phyloP scores from a whole-genome alignment of 1,139 yeast genomes.

The Hansenula lynferdii region DNA sequence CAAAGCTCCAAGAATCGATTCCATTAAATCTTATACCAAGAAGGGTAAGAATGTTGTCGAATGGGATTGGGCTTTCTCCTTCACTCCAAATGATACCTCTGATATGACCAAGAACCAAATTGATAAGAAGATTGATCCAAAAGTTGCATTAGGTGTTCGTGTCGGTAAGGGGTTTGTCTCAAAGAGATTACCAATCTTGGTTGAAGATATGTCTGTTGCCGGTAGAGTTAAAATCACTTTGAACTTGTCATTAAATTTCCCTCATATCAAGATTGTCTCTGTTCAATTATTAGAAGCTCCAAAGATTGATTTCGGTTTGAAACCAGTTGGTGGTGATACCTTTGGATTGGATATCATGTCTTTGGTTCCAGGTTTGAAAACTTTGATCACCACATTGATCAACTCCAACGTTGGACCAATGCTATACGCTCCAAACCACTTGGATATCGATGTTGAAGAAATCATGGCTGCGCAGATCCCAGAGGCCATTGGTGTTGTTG shows the following conservation, averaged over 20 bases:
- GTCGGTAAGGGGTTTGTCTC: conserved; percentile 75
- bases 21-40: conserved; percentile 66
- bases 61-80: conserved; percentile 81
- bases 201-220: conserved; percentile 71
- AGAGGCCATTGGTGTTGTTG: conserved; percentile 65
- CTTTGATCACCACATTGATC: conserved; percentile 66
- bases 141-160: conserved; percentile 73
- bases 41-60: conserved; percentile 62
- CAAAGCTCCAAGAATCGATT: conserved; percentile 69
- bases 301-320: conserved; percentile 67
- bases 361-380: conserved; percentile 70
- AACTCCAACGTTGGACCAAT: conserved; percentile 68
- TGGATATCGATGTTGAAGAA: conserved; percentile 71
- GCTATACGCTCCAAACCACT: conserved; percentile 78
- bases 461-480: conserved; percentile 56
- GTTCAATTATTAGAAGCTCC: conserved; percentile 75
- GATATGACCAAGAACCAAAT: conserved; percentile 77
- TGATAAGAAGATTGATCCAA: conserved; percentile 67
- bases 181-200: conserved; percentile 68
- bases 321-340: conserved; percentile 87
- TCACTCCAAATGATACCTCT: conserved; percentile 76
- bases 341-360: conserved; percentile 82
- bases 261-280: conserved; percentile 69
- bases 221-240: conserved; percentile 69
- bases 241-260: conserved; percentile 59